Conservation (phyloP, 176 grass and related monocot species). For the Oryza brachyantha region DNA sequence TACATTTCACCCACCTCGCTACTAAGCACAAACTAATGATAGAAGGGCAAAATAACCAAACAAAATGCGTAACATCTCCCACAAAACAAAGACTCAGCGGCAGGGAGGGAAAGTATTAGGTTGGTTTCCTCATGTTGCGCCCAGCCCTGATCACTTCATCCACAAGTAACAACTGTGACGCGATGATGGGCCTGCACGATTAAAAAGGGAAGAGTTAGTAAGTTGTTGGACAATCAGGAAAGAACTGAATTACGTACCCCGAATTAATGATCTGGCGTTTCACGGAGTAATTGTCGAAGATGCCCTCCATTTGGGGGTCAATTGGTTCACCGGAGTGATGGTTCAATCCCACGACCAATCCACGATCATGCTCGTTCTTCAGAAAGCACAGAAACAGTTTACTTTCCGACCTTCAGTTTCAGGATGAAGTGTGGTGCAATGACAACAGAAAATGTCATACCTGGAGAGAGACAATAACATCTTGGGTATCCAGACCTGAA, state of each 20-base stretch:
- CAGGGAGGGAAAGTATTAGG: constrained; percentile 28
- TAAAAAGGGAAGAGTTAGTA: not conserved
- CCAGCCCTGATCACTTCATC: constrained; percentile 94
- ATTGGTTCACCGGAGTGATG: constrained; percentile 79
- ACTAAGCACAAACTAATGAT: constrained; percentile 7
- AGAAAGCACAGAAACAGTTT: constrained; percentile 10
- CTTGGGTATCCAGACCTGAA: constrained; percentile 91
- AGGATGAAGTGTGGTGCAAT: not conserved
- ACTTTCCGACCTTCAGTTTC: not conserved
- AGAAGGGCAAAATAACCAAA: not conserved
- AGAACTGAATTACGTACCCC: constrained; percentile 50
- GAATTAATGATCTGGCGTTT: constrained; percentile 93
- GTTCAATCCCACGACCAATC: constrained; percentile 76
- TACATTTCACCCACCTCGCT: constrained; percentile 19
- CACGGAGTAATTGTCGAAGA: constrained; percentile 90
- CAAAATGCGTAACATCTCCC: constrained; percentile 3
- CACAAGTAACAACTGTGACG: constrained; percentile 85
- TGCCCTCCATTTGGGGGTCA: constrained; percentile 93
- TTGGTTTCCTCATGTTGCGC: constrained; percentile 94
- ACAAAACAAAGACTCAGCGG: not conserved
- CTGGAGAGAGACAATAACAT: constrained; percentile 75
- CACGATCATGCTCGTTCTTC: constrained; percentile 88
- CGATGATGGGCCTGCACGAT: constrained; percentile 75
- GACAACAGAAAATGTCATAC: constrained; percentile 26
- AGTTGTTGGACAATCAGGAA: not conserved